These are phyloP conservation scores for Nannizzia gypsea DNA, from an alignment of 2,329 filamentous ascomycete species.

Conservation along the genomic window DNA sequence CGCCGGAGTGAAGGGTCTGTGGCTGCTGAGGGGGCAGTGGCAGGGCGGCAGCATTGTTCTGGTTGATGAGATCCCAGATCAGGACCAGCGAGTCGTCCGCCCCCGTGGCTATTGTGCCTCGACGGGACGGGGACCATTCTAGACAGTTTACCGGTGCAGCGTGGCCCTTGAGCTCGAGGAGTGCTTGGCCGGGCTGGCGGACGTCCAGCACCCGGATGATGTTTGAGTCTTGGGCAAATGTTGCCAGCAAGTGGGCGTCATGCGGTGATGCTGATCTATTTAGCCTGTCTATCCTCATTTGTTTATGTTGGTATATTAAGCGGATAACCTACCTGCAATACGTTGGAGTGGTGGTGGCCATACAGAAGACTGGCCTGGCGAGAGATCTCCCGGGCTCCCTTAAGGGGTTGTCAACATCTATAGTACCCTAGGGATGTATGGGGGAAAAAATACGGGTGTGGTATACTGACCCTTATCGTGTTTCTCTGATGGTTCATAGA, in stretches of 20 bases:
- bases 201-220: constrained; percentile 92
- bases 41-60: constrained; percentile 41
- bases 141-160: constrained; percentile 77
- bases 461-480: constrained; percentile 48
- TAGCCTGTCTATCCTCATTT: neutral
- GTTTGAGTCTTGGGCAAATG: constrained; percentile 86
- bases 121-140: constrained; percentile 82
- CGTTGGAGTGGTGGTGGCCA: constrained; percentile 49
- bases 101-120: constrained; percentile 82
- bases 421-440: too few relatives aligned
- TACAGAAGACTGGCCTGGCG: constrained; percentile 44
- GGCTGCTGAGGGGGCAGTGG: constrained; percentile 13
- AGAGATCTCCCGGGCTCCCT: constrained; percentile 44
- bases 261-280: constrained; percentile 63
- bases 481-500: constrained; percentile 93
- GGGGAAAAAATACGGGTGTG: neutral
- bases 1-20: neutral
- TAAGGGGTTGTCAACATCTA: constrained; percentile 4
- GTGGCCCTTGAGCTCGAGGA: constrained; percentile 86
- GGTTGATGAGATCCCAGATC: constrained; percentile 83
- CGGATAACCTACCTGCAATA: constrained; percentile 29
- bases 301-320: neutral
- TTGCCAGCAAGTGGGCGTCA: constrained; percentile 90
- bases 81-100: constrained; percentile 86
- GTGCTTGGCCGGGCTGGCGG: constrained; percentile 84